Base-by-base conservation (phyloP, 148 eudicot species). In the Rhododendron ovatum region DNA sequence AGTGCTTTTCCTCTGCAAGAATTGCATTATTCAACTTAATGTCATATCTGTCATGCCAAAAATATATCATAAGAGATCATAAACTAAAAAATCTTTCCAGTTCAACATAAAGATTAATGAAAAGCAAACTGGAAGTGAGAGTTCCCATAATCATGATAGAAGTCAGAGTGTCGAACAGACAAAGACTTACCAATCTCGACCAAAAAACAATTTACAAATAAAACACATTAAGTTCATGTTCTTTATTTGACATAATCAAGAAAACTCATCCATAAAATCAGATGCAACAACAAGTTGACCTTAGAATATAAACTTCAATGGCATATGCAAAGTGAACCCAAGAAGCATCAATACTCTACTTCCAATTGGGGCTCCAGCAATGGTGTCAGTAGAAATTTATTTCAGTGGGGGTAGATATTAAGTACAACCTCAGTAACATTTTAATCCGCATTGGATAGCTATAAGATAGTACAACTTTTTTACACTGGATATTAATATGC, bases 1-100 rank as follows among this genome's bases (percentile, higher is more conserved):
- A 33, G 90, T 96, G 98, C 84, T 96, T 96, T 65, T 96, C 98
- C 90, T 96, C 98, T 0, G 98, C 98, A 81, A 96, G 98, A 65
- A 96, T 96, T 57, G 98, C 98, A 90, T 94, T 84, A 90, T 96
- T 96, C 87, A 87, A 82, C 91, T 92, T 92, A 84, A 96, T 61
- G 73, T 91, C 98, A 83, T 90, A 96, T 80, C 98, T 96, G 88
- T 82, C 24, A 74, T 2, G 26, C 53, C 69, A 85, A 41, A 22
- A 53, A 35, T 14, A 51, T 8, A 10, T 3, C 22, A 47, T 74
- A 35, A 51, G 81, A 53, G 26, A 51, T 45, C 79, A 51, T 7
- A 15, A 69, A 71, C 76, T 30, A 33, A 71, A 71, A 71, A 71
- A 71, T n/a, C 71, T n/a, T 63, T 63, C 63, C 5, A 17, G 63